Conservation (phyloP, 1,284 basidiomycete genomes). For the Lentinula novae-zelandiae region DNA sequence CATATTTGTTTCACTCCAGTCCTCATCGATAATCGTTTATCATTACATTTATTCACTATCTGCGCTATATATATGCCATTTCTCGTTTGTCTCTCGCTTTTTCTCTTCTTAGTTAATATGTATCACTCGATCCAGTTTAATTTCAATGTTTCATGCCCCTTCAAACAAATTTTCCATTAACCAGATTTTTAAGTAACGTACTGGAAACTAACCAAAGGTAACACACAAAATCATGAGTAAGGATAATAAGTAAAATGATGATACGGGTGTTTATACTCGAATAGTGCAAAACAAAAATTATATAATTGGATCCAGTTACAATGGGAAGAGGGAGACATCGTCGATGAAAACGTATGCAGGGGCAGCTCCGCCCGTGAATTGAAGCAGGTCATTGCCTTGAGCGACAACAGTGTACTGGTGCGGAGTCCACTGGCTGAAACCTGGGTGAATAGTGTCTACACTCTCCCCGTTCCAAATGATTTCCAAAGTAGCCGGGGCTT, state of each 20-base stretch:
- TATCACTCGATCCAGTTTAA: no score
- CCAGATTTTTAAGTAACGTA: neutral
- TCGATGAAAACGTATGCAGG: conserved; percentile 34
- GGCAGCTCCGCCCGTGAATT: conserved; percentile 29
- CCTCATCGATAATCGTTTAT: neutral
- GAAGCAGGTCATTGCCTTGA: conserved; percentile 28
- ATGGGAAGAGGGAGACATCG: conserved; percentile 23
- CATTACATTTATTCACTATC: neutral
- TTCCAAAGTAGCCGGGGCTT: conserved; percentile 26
- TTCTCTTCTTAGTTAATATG: no score
- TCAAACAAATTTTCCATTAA: neutral
- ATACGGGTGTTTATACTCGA: neutral
- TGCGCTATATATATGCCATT: neutral
- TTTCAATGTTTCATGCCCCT: no score
- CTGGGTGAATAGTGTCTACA: conserved; percentile 25
- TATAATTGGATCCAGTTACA: neutral
- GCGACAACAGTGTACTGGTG: conserved; percentile 27
- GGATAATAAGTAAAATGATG: neutral
- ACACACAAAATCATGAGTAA: neutral
- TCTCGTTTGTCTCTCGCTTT: neutral
- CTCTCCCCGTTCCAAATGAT: conserved; percentile 31
- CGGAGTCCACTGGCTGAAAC: conserved; percentile 27
- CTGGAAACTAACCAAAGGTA: neutral
- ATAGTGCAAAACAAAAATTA: neutral
- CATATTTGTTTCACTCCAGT: neutral